Conservation (phyloP, 257 asterid genomes). For the Agastache rugosa region DNA sequence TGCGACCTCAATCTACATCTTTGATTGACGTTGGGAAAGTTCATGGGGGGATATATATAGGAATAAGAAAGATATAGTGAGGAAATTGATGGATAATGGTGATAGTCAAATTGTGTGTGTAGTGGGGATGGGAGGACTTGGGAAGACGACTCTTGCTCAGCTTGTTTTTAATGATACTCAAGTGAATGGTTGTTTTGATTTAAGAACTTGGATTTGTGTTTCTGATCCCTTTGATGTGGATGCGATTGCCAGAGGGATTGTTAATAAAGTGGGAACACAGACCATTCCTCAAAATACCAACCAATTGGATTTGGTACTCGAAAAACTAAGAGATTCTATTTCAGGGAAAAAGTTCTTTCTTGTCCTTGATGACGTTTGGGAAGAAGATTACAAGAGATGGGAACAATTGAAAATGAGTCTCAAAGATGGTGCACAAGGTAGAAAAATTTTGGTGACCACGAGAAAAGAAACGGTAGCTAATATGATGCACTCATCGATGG, state of each 20-base stretch:
- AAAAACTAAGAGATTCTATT: not conserved
- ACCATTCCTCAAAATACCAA: too few relatives aligned
- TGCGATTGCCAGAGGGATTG: not conserved
- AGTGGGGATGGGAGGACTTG: conserved; percentile 59
- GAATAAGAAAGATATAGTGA: not conserved
- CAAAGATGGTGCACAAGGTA: not conserved
- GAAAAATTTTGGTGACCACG: conserved; percentile 21
- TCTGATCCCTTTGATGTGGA: not conserved
- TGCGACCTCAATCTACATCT: not conserved
- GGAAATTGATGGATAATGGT: not conserved
- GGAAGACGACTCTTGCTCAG: conserved; percentile 53
- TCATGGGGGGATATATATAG: not conserved
- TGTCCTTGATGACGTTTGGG: conserved; percentile 39
- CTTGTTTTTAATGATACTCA: conserved; percentile 29
- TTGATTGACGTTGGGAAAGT: not conserved
- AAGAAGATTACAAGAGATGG: conserved; percentile 9
- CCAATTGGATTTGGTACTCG: too few relatives aligned
- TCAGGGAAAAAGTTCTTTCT: conserved; percentile 21
- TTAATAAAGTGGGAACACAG: too few relatives aligned
- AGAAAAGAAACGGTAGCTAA: conserved; percentile 5
- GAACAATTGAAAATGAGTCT: not conserved
- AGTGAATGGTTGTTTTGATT: conserved; percentile 28
- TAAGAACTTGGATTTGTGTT: conserved; percentile 44
- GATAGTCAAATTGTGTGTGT: conserved; percentile 35
- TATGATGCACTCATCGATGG: not conserved